Conservation (phyloP, 495 filamentous ascomycete species). For the Penicillium longicatenatum region DNA sequence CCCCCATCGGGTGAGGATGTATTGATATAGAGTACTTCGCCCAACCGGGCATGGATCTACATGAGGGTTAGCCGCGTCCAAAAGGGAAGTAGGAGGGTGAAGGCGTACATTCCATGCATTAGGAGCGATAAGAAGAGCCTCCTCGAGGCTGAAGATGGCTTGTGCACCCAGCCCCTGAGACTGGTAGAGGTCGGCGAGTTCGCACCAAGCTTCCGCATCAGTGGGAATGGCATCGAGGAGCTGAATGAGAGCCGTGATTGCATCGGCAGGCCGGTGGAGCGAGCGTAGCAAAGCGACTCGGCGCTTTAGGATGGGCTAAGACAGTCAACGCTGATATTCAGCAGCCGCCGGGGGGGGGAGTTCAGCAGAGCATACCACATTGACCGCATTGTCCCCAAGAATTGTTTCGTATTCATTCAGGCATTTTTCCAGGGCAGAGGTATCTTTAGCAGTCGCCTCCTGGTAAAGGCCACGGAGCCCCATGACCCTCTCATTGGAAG, state of each 20-base stretch:
- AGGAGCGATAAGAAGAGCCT: conserved; percentile 83
- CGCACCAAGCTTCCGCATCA: conserved; percentile 92
- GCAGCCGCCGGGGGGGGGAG: conserved; percentile 9
- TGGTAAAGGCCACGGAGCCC: conserved; percentile 79
- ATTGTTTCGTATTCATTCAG: conserved; percentile 76
- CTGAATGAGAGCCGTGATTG: conserved; percentile 69
- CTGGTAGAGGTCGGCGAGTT: conserved; percentile 84
- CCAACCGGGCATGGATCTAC: conserved; percentile 84
- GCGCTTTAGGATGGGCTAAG: conserved; percentile 81
- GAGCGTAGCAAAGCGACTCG: conserved; percentile 78
- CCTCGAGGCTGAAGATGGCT: conserved; percentile 86
- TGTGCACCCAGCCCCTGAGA: conserved; percentile 74
- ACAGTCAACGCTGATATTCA: background rate
- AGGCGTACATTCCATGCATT: conserved; percentile 89
- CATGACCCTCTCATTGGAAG: conserved; percentile 78
- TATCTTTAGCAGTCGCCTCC: conserved; percentile 75
- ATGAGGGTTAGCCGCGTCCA: conserved; percentile 4
- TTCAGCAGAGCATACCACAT: conserved; percentile 62
- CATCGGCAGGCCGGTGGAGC: conserved; percentile 66
- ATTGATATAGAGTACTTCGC: conserved; percentile 76
- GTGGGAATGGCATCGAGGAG: conserved; percentile 83
- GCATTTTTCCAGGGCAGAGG: conserved; percentile 62
- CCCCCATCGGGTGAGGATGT: conserved; percentile 50
- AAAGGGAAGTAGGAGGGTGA: conserved; percentile 8
- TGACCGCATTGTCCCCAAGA: conserved; percentile 72